Evolutionary conservation across 75 land plant species (phyloP), one percentile per base, ranked within the genome.

Genomic region (Pinus taeda): DNA sequence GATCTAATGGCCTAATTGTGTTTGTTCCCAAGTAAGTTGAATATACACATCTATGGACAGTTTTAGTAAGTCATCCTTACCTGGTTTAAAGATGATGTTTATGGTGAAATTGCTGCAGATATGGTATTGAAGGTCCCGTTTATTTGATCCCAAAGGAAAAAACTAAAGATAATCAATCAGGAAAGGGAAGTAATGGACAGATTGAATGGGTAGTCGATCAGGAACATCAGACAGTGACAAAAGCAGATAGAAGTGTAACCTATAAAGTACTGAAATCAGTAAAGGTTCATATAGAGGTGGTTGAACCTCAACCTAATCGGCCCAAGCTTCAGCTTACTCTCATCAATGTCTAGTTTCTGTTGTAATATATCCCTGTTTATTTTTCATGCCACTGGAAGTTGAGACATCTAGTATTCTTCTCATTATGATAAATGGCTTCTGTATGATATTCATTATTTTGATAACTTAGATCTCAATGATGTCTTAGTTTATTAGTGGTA

Each of bases 51-150:
- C 4, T 20, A 39, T 20, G 22, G n/a, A 39, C 42, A 42, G 8
- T n/a, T 6, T 36, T 17, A 69, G n/a, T 9, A n/a, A 42, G 4
- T 42, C 22, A 69, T 21, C 12, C 42, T 69, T 42, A 7, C 49
- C 55, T 49, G 1, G 55, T 49, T 49, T 49, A 49, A 49, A 49
- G 2, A 9, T 49, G 1, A 49, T 62, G n/a, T 42, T 69, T 39
- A 69, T 42, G 6, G 55, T 69, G 72, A 39, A 14, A 56, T 64
- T 33, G 36, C 75, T 74, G 37, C 90, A 96, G 98, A 83, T 96
- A 69, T 81, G 98, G 98, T 21, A 96, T 96, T 11, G 98, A 96
- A 87, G 98, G 98, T 45, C 98, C 98, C 15, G 91, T 96, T 5
- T 94, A 89, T 79, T 65, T 95, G 81, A 80, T 78, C 9, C 57